Evolutionary conservation across 2,329 filamentous ascomycete species (phyloP).

Genomic region (Xylaria sp.): DNA sequence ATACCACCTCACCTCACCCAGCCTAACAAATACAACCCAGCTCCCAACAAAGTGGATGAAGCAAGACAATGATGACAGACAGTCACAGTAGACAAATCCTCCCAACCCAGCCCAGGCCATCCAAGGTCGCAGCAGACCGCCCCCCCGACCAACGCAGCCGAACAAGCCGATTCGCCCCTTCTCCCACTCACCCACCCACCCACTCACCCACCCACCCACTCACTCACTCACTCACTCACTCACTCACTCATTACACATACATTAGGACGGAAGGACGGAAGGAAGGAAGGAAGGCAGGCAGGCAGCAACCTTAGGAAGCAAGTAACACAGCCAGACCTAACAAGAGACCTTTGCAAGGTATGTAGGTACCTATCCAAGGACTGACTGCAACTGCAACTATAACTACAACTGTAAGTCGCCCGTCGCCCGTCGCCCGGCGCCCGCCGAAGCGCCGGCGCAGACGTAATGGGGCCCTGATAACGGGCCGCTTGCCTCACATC

Average conservation of each 20-base stretch:
- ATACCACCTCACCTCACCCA: background rate
- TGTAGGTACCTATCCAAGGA: too few species aligned
- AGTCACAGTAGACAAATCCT: too few species aligned
- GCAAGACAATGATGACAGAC: too few species aligned
- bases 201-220: too few species aligned
- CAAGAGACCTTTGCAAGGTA: background rate
- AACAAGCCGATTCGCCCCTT: constrained; percentile 25
- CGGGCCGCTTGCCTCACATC: background rate
- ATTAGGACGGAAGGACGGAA: background rate
- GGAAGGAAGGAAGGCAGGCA: background rate
- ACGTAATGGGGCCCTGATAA: constrained; percentile 16
- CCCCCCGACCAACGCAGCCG: background rate
- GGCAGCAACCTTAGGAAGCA: background rate
- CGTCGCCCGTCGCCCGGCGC: background rate
- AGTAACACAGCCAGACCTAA: constrained; percentile 4
- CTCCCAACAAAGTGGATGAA: background rate
- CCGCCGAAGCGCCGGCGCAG: constrained; percentile 15
- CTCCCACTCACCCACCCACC: too few species aligned
- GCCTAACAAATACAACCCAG: background rate
- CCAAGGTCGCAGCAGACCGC: constrained; percentile 3
- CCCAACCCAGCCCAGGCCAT: background rate
- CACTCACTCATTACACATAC: too few species aligned
- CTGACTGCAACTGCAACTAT: too few species aligned
- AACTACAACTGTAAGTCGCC: background rate
- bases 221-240: too few species aligned